phyloP scores from a whole-genome alignment of 768 basidiomycete species.

The Pleurotus giganteus region DNA sequence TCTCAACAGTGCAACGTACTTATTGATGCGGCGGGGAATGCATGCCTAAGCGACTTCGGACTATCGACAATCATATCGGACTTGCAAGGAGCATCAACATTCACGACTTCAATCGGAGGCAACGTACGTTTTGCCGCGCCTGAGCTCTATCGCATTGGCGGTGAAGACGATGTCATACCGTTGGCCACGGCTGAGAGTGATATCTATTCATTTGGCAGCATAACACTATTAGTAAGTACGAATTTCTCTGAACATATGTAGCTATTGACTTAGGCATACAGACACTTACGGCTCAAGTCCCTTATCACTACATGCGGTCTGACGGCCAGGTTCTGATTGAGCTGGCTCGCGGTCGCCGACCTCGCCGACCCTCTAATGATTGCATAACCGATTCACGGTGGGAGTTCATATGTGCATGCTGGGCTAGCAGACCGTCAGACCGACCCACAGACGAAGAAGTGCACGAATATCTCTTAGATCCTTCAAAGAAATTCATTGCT shows the following conservation, averaged over 20 bases:
- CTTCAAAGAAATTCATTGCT: neutral
- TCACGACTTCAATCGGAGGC: neutral
- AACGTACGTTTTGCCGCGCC: slow-evolving; percentile 6
- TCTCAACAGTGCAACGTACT: slow-evolving; percentile 1
- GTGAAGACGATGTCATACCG: neutral
- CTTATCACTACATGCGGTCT: slow-evolving; percentile 7
- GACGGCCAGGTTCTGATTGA: slow-evolving; percentile 9
- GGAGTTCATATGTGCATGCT: neutral
- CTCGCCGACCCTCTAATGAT: neutral
- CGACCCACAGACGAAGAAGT: neutral
- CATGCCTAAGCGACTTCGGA: slow-evolving; percentile 8
- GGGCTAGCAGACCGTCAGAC: neutral
- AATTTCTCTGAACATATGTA: neutral
- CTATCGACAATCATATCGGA: slow-evolving; percentile 3
- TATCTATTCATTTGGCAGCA: slow-evolving; percentile 6
- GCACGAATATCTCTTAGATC: neutral
- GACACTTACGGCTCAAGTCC: neutral
- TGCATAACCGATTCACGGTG: neutral
- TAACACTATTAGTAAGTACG: neutral
- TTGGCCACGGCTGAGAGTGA: neutral
- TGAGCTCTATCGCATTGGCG: neutral
- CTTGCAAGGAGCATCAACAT: slow-evolving; percentile 1
- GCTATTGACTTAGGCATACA: neutral
- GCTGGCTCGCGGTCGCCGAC: neutral
- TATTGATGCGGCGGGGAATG: neutral